phyloP scores from a whole-genome alignment of 139 green algal species.

The Ettlia oleoabundans region DNA sequence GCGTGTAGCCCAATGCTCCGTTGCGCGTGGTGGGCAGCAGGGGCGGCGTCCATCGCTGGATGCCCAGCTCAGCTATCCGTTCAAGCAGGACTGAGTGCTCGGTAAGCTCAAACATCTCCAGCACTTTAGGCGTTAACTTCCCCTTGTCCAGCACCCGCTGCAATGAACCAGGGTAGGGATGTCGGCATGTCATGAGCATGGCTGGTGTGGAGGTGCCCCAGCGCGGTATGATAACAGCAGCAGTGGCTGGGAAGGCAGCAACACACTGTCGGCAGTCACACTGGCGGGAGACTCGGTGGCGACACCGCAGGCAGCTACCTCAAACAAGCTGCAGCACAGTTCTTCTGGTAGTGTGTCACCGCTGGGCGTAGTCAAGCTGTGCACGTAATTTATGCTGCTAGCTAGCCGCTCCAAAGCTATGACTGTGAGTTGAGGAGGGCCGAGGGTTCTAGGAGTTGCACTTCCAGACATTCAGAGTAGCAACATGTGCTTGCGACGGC shows the following conservation, averaged over 20 bases:
- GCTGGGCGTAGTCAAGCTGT: background rate
- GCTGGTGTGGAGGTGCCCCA: too few relatives aligned
- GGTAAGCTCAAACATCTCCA: slow-evolving; percentile 28
- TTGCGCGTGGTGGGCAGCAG: slow-evolving; percentile 1
- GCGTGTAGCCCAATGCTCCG: background rate
- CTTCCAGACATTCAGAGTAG: background rate
- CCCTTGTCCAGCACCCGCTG: slow-evolving; percentile 30
- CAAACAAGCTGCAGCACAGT: background rate
- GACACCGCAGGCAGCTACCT: background rate
- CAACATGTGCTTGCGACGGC: too few relatives aligned
- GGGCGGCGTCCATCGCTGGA: slow-evolving; percentile 24
- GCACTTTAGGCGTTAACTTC: slow-evolving; percentile 27
- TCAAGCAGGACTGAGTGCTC: slow-evolving; percentile 26
- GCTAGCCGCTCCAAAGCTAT: background rate
- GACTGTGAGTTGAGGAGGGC: background rate
- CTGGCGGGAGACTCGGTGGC: background rate
- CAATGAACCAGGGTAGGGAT: too few relatives aligned
- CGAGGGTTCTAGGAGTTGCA: too few relatives aligned
- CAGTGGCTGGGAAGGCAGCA: background rate
- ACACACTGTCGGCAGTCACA: background rate
- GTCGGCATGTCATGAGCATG: too few relatives aligned
- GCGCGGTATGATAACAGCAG: background rate
- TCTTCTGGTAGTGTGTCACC: background rate
- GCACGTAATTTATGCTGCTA: background rate
- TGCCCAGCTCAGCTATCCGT: slow-evolving; percentile 4